These are phyloP conservation scores for Diaporthe vexans DNA, from an alignment of 2,329 filamentous ascomycete species.

Conservation along the genomic window DNA sequence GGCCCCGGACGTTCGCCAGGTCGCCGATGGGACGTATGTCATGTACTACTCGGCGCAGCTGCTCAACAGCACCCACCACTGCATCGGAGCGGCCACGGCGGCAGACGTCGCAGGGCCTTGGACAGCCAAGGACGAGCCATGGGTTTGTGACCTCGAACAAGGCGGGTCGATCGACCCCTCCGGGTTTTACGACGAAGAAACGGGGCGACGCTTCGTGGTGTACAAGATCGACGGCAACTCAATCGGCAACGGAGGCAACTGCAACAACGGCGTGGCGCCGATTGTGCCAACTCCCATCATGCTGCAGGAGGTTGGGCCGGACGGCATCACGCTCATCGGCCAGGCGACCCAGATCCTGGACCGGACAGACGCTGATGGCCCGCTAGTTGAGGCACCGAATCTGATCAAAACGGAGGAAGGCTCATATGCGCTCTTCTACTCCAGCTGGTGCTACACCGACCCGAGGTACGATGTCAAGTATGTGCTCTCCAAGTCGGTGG, in stretches of 20 bases:
- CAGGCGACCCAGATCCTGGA: slow-evolving; percentile 62
- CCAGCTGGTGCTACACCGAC: slow-evolving; percentile 70
- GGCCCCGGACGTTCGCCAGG: slow-evolving; percentile 71
- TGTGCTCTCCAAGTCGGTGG: slow-evolving; percentile 56
- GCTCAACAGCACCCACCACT: slow-evolving; percentile 61
- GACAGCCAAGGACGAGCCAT: slow-evolving; percentile 58
- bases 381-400: slow-evolving; percentile 73
- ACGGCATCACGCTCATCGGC: slow-evolving; percentile 69
- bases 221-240: slow-evolving; percentile 79
- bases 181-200: slow-evolving; percentile 68
- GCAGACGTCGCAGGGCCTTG: slow-evolving; percentile 66
- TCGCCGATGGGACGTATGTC: slow-evolving; percentile 66
- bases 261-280: slow-evolving; percentile 59
- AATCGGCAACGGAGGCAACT: slow-evolving; percentile 59
- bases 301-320: slow-evolving; percentile 64
- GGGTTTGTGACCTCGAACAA: slow-evolving; percentile 65
- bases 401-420: slow-evolving; percentile 61
- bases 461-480: slow-evolving; percentile 71
- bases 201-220: slow-evolving; percentile 68
- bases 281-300: slow-evolving; percentile 66
- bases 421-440: slow-evolving; percentile 73
- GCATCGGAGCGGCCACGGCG: slow-evolving; percentile 70
- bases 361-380: slow-evolving; percentile 60
- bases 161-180: slow-evolving; percentile 76
- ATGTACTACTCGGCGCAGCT: slow-evolving; percentile 71